Percentiles rank a stretch among this genome's conserved stretches.
These are phyloP conservation scores for Stagonosporopsis cucurbitacearum DNA, from an alignment of 2,329 filamentous ascomycete species.

Conservation along the genomic window DNA sequence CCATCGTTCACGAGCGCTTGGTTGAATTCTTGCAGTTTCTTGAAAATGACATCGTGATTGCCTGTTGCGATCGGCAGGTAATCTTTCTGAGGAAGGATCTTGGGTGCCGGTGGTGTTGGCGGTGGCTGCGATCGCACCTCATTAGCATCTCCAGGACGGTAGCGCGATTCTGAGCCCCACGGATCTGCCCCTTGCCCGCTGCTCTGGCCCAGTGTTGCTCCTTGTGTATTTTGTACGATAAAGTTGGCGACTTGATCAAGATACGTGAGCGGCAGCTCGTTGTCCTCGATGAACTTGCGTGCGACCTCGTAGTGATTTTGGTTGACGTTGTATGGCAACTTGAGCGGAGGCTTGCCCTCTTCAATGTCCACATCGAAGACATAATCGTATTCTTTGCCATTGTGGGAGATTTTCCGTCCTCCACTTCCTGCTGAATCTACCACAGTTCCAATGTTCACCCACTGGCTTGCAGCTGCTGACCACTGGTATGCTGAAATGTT, in stretches of 20 bases:
- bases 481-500: slow-evolving; percentile 87
- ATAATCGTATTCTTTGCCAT: slow-evolving; percentile 91
- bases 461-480: slow-evolving; percentile 71
- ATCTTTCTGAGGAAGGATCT: slow-evolving; percentile 76
- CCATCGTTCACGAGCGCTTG: slow-evolving; percentile 72
- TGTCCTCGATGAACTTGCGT: slow-evolving; percentile 86
- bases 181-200: slow-evolving; percentile 66
- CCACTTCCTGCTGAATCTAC: slow-evolving; percentile 87
- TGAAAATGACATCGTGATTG: slow-evolving; percentile 73
- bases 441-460: slow-evolving; percentile 91
- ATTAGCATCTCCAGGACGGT: slow-evolving; percentile 72
- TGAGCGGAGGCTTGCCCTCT: slow-evolving; percentile 89
- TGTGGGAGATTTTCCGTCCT: slow-evolving; percentile 67
- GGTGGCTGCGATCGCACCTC: slow-evolving; percentile 44
- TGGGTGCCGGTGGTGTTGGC: slow-evolving; percentile 54
- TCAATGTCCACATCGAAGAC: slow-evolving; percentile 97
- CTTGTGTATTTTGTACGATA: slow-evolving; percentile 87
- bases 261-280: slow-evolving; percentile 85
- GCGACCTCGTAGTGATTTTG: slow-evolving; percentile 93
- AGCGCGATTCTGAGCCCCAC: slow-evolving; percentile 78
- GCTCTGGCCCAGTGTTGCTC: slow-evolving; percentile 75
- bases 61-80: slow-evolving; percentile 80
- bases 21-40: slow-evolving; percentile 79
- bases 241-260: slow-evolving; percentile 93
- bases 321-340: slow-evolving; percentile 90